Base-by-base conservation (phyloP, 2,329 filamentous ascomycete species). In the Cadophora malorum region DNA sequence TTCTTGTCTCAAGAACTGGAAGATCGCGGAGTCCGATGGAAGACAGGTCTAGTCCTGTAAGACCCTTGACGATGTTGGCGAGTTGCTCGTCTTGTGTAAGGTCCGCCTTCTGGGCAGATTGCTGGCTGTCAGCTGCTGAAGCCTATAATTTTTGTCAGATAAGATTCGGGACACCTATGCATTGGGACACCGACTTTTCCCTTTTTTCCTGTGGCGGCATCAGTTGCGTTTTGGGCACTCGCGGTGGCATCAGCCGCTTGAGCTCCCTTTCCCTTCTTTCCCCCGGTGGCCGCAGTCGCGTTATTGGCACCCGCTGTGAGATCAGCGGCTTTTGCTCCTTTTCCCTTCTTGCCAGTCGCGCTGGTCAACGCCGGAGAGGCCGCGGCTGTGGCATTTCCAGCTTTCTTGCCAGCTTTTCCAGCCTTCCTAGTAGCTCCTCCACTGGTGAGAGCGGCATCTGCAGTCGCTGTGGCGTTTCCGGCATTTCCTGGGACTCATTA, bases 1-100 rank as follows among this genome's bases (percentile, higher is more conserved):
- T 73, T 59, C 72, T 31, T 8, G 66, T 23, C 50, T 74, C 70
- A 23, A 73, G 69, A 0, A 67, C 61, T 7, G 69, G 71, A 2
- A 69, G 33, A 45, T 64, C 52, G 67, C 72, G 66, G 12, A 73
- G 70, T 50, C 69, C 63, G 10, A 74, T 63, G 12, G 31, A 23
- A 52, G 59, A 60, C 25, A 71, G 21, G 19, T 74, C 64, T 47
- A 75, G 23, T n/a, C 73, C 72, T 25, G 73, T 74, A 9, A 74
- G 66, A 56, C 67, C 45, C 55, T 72, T 35, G n/a, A 73, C 58
- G 49, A 74, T 65, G 14, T 19, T 63, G 9, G 62, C 66, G 10
- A 73, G 47, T 28, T 70, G 38, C 12, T 53, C 55, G 25, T 63
- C 49, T 12, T 28, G 25, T 8, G 28, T 60, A 9, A 52, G 61